These are phyloP conservation scores for Prunus mira DNA, from an alignment of 306 rosid genomes.

Conservation along the genomic window DNA sequence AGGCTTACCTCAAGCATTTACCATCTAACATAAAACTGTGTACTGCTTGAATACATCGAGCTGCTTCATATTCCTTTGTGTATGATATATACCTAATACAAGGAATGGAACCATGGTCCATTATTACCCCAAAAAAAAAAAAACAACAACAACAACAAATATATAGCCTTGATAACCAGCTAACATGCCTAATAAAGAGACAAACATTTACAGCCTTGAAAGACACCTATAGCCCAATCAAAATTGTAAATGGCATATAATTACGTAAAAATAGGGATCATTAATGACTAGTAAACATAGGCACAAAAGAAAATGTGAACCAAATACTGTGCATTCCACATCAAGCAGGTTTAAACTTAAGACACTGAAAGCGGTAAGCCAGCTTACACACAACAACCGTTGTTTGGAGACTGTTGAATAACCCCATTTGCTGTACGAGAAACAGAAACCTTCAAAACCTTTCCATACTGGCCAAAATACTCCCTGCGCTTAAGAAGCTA, in stretches of 20 bases:
- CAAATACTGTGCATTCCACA: neutral
- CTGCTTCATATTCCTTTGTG: conserved; percentile 83
- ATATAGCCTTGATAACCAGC: neutral
- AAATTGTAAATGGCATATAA: neutral
- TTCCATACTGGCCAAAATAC: conserved; percentile 96
- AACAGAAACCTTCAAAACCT: conserved; percentile 92
- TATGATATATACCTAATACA: conserved; percentile 82
- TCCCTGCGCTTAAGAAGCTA: conserved; percentile 86
- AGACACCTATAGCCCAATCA: neutral
- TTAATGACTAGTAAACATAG: neutral
- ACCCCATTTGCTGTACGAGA: conserved; percentile 90
- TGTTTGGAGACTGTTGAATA: conserved; percentile 89
- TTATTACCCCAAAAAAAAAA: neutral
- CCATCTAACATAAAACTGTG: conserved; percentile 96
- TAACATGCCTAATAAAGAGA: neutral
- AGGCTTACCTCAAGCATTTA: conserved; percentile 66
- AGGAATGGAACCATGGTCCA: neutral
- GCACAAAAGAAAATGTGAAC: neutral
- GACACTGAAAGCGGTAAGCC: neutral
- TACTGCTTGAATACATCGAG: conserved; percentile 97
- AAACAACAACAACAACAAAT: neutral
- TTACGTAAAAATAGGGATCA: neutral
- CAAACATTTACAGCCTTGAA: neutral
- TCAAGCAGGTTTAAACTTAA: conserved; percentile 6
- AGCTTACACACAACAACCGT: conserved; percentile 96